Conservation (phyloP, 2,329 filamentous ascomycete species). For the Aspergillus ibericus region DNA sequence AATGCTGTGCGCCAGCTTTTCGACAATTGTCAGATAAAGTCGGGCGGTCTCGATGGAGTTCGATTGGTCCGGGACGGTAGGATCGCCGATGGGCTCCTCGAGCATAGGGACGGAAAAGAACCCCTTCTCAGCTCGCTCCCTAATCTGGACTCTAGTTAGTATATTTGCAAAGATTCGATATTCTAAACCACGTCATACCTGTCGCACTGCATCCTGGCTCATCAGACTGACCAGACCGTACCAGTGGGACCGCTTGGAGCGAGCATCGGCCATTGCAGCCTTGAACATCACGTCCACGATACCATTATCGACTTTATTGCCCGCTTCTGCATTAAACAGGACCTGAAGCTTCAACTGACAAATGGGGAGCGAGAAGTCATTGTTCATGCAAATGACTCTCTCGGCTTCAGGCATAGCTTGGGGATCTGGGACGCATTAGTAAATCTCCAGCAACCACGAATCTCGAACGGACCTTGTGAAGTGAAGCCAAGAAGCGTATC, state of each 20-base stretch:
- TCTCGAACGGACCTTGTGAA: conserved; percentile 16
- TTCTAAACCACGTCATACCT: conserved; percentile 25
- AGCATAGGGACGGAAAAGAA: conserved; percentile 39
- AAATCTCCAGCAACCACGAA: neutral
- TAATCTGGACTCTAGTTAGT: conserved; percentile 33
- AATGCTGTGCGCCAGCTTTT: conserved; percentile 40
- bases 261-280: conserved; percentile 38
- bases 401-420: conserved; percentile 32
- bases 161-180: conserved; percentile 5
- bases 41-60: conserved; percentile 33
- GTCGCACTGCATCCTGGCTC: conserved; percentile 38
- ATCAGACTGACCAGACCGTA: conserved; percentile 41
- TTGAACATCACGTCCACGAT: conserved; percentile 44
- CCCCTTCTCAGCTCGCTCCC: conserved; percentile 43
- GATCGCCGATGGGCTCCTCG: conserved; percentile 22
- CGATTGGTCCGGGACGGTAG: conserved; percentile 11
- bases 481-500: conserved; percentile 34
- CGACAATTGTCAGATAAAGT: conserved; percentile 41
- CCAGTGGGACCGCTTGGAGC: conserved; percentile 38
- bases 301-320: conserved; percentile 27
- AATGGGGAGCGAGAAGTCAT: conserved; percentile 46
- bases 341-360: conserved; percentile 45
- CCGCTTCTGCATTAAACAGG: conserved; percentile 36
- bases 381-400: conserved; percentile 36
- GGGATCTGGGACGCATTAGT: conserved; percentile 14